Evolutionary conservation across 2,329 filamentous ascomycete genomes (phyloP), one percentile per base, ranked within the genome.

Genomic region (Alternaria consortialis): DNA sequence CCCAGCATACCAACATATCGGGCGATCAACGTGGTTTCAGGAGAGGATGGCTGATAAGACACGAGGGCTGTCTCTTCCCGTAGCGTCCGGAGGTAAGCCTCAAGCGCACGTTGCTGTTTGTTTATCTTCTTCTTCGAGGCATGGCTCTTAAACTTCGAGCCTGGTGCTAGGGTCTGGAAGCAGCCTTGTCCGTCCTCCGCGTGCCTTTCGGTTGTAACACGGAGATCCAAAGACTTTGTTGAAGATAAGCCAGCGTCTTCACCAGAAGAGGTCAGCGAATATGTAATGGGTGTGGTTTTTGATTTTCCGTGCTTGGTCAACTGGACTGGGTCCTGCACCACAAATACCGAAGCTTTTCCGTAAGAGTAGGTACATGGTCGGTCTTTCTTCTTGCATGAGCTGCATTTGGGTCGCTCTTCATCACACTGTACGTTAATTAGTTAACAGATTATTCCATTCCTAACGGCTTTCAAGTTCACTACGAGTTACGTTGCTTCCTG

Each of bases 281-380:
- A 68, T 1, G 72, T 31, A 1, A 67, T 9, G 8, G 65, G 63
- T 4, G 64, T 48, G 12, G 60, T 47, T 13, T 54, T 73, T 0
- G 69, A 64, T 57, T 66, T 73, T 17, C 72, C 73, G 37, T 75
- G 67, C 53, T 74, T 75, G 8, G 72, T 73, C 43, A 74, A 53
- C 32, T 72, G 69, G 15, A 67, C 73, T 7, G 72, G 72, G 29
- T 75, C 73, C 44, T 75, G 66, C 12, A 70, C 59, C 8, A 75
- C 68, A 20, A 75, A 68, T 8, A 67, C 72, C 7, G 70, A 69
- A 12, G 64, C 59, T 27, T 66, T 74, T 34, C 74, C 73, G 47
- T 71, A 75, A 2, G 65, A 69, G 37, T 75, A 76, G 9, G 58
- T 56, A 36, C 74, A 76, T 58, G 64, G 63, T 3, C 74, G 64